phyloP scores from a whole-genome alignment of 2,329 filamentous ascomycete genomes.

The Alternaria sp. region DNA sequence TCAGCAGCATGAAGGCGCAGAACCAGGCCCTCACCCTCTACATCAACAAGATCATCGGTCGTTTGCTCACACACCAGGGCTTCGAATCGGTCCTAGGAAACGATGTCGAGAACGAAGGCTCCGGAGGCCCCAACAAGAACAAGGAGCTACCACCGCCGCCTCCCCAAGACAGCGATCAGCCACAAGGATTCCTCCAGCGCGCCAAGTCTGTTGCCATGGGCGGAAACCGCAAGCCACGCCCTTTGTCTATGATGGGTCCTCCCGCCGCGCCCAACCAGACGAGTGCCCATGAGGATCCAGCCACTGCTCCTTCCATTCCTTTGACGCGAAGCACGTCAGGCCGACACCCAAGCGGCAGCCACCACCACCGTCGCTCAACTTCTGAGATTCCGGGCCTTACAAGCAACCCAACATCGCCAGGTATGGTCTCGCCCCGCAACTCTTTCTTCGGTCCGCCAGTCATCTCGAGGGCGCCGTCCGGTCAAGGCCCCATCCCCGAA shows the following conservation, averaged over 20 bases:
- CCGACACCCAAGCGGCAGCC: constrained; percentile 47
- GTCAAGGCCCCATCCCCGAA: constrained; percentile 38
- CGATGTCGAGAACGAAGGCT: constrained; percentile 56
- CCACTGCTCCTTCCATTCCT: constrained; percentile 78
- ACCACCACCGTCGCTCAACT: constrained; percentile 53
- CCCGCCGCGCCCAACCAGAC: constrained; percentile 34
- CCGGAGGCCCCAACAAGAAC: constrained; percentile 62
- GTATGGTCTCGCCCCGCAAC: constrained; percentile 46
- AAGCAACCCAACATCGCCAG: constrained; percentile 60
- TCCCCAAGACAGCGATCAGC: constrained; percentile 58
- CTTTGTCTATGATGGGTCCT: constrained; percentile 46
- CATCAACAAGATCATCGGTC: constrained; percentile 99
- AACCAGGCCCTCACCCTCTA: constrained; percentile 98
- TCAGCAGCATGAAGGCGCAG: constrained; percentile 83
- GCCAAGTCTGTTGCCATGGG: constrained; percentile 65
- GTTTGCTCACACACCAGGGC: constrained; percentile 89
- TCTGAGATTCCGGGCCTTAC: constrained; percentile 66
- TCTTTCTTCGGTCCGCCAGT: constrained; percentile 51
- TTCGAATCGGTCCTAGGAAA: constrained; percentile 93
- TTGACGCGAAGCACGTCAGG: constrained; percentile 64
- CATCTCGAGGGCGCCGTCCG: constrained; percentile 47
- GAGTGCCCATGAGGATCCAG: constrained; percentile 63
- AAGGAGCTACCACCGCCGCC: constrained; percentile 87
- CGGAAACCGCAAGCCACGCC: constrained; percentile 52
- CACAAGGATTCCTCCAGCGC: constrained; percentile 59